Base-by-base conservation (phyloP, 768 basidiomycete species). In the Imleria badia region DNA sequence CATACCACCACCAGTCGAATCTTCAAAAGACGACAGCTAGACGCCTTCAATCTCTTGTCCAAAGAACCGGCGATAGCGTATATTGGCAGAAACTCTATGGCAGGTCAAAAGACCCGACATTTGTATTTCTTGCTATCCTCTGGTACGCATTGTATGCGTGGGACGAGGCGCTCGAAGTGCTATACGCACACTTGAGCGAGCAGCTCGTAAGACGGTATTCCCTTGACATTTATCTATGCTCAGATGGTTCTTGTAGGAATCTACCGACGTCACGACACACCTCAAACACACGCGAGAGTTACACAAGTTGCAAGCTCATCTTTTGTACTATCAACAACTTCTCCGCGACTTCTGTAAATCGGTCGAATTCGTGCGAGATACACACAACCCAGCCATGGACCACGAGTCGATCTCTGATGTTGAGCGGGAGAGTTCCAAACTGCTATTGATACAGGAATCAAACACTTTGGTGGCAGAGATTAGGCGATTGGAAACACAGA, bases 131-230 rank as follows among this genome's bases (percentile, higher is more conserved):
- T 22, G 72, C 78, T 43, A 66, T 79, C 8, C 64, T 85, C 22
- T 85, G 83, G 84, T 82, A 83, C 52, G 77, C 81, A 1, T 60
- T 84, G 26, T 85, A 85, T 60, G 76, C 82, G 1, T 85, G 84
- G 82, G 84, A 85, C 45, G 81, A 85, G 63, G 69, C 81, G 0
- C 71, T 84, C 23, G 82, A 83, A 59, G 66, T 69, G 14, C 60
- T 85, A 34, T 83, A 82, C 52, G 57, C 60, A 11, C 80, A 85
- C 59, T 75, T 85, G 22, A 78, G 75, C 53, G 72, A 56, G 43
- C 29, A 40, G 52, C 67, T 85, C 67, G 81, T 83, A 61, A 44
- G 65, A 5, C 6, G 7, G 7, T 13, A 5, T 42, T 47, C 10
- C 20, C 4, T 34, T 6, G 11, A 42, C 11, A 1, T 47, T 42